These are phyloP conservation scores for Saccharomycopsis sp. DNA, from an alignment of 805 yeast species.

Conservation along the genomic window DNA sequence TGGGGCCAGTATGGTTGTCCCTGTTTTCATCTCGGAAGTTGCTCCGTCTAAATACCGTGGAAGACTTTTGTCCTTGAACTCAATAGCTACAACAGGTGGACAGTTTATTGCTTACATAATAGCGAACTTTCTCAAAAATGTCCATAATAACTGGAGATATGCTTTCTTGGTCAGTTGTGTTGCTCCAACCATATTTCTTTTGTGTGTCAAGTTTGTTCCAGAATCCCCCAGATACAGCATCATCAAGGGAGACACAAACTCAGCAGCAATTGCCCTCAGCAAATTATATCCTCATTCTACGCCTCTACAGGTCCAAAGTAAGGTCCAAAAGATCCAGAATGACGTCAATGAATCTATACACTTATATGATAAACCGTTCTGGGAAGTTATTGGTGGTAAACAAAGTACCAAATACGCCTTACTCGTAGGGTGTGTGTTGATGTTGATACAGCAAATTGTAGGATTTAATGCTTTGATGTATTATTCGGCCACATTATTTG, in stretches of 20 bases:
- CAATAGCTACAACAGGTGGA: conserved; percentile 43
- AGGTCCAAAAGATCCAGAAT: conserved; percentile 41
- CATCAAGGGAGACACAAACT: conserved; percentile 27
- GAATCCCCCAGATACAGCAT: conserved; percentile 45
- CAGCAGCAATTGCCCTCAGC: conserved; percentile 38
- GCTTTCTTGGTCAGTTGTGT: conserved; percentile 34
- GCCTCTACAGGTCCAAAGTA: conserved; percentile 38
- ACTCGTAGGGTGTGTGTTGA: conserved; percentile 43
- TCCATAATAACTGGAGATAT: conserved; percentile 33
- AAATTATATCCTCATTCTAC: conserved; percentile 39
- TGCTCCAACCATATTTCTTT: conserved; percentile 36
- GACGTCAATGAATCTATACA: conserved; percentile 33
- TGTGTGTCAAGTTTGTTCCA: conserved; percentile 38
- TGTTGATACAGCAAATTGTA: conserved; percentile 53
- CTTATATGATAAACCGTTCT: conserved; percentile 30
- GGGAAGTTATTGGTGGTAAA: conserved; percentile 20
- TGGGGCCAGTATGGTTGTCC: conserved; percentile 61
- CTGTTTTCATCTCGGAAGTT: conserved; percentile 49
- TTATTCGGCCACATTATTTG: conserved; percentile 52
- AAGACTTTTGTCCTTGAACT: conserved; percentile 33
- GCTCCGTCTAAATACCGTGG: conserved; percentile 39
- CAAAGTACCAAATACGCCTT: conserved; percentile 33
- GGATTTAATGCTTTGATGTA: conserved; percentile 61
- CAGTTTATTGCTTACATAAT: conserved; percentile 40
- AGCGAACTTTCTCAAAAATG: conserved; percentile 30